Base-by-base conservation (phyloP, 345 rosid genomes). In the Melastoma malabathricum region DNA sequence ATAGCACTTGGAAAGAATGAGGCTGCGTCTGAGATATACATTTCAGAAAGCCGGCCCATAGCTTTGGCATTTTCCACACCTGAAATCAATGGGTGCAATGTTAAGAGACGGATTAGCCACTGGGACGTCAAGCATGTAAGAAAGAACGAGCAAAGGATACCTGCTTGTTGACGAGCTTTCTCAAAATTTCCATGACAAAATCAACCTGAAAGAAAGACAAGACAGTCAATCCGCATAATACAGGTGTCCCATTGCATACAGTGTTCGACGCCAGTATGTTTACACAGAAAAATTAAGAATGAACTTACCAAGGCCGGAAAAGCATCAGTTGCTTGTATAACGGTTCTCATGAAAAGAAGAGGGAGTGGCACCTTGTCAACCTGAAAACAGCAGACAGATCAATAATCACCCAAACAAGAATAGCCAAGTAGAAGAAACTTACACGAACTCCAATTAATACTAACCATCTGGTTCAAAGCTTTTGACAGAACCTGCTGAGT, bases 1-100 rank as follows among this genome's bases (percentile, higher is more conserved):
- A 62, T 51, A 87, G 64, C 27, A 87, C 96, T 38, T 59, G 82
- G 62, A 75, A 86, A 50, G 98, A 92, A 82, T 84, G 96, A 4
- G 98, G 98, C 57, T 70, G 83, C 46, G 93, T 92, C 68, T 87
- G 98, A 66, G 93, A 76, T 31, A 82, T 87, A 49, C 96, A 92
- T 72, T 92, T 92, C 76, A 87, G 66, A 71, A 92, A 92, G 57
- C 98, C 95, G 61, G 84, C 96, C 93, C 96, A 92, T 64, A 92
- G 58, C 72, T 92, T 92, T 31, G 98, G 98, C 78, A 87, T 78
- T 71, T 81, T 92, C 98, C 98, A 92, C 38, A 87, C 70, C 98
- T 87, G 73, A 51, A 29, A 31, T 51, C 44, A 44, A 54, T 7
- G 38, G 16, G n/a, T 16, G 15, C 6, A 10, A 29, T 29, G 6